A percentile compares a stretch with the other conserved stretches of the same genome.
Evolutionary conservation across 2,329 filamentous ascomycete genomes (phyloP).

Genomic region (Scortechinia acanthostroma): DNA sequence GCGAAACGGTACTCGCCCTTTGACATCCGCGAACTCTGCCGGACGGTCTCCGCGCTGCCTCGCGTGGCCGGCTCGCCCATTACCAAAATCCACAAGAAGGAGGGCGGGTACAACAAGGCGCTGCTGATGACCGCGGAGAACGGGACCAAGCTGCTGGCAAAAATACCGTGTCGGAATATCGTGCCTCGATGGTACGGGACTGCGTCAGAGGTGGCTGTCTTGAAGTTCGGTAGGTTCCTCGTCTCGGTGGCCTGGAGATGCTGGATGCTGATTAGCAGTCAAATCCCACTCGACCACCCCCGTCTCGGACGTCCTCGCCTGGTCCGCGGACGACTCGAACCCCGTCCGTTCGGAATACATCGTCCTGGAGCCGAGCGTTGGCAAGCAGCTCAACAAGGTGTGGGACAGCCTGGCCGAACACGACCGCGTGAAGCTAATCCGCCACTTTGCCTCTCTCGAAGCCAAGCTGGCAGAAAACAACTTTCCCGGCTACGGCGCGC

Average conservation of each 20-base stretch:
- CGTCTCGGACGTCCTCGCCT: slow-evolving; percentile 15
- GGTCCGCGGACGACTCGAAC: slow-evolving; percentile 14
- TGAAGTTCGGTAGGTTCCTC: slow-evolving; percentile 13
- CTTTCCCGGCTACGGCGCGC: neutral
- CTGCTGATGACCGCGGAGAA: slow-evolving; percentile 12
- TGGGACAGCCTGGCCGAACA: slow-evolving; percentile 11
- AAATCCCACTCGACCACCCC: slow-evolving; percentile 12
- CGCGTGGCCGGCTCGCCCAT: slow-evolving; percentile 11
- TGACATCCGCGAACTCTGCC: slow-evolving; percentile 16
- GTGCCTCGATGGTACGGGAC: slow-evolving; percentile 10
- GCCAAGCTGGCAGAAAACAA: neutral
- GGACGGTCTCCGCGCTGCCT: slow-evolving; percentile 11
- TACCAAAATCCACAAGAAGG: slow-evolving; percentile 17
- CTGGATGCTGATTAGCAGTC: slow-evolving; percentile 4
- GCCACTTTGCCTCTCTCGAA: neutral
- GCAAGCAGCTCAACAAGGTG: slow-evolving; percentile 13
- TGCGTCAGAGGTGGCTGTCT: slow-evolving; percentile 12
- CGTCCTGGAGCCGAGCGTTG: slow-evolving; percentile 19
- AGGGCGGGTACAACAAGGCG: slow-evolving; percentile 15
- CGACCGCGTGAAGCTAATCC: neutral
- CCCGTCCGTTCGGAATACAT: slow-evolving; percentile 22
- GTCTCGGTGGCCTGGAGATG: too few species aligned
- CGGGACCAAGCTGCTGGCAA: slow-evolving; percentile 12
- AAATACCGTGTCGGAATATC: slow-evolving; percentile 10
- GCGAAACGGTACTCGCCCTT: slow-evolving; percentile 16